phyloP scores from a whole-genome alignment of 2,329 filamentous ascomycete species.

The Fusarium albosuccineum region DNA sequence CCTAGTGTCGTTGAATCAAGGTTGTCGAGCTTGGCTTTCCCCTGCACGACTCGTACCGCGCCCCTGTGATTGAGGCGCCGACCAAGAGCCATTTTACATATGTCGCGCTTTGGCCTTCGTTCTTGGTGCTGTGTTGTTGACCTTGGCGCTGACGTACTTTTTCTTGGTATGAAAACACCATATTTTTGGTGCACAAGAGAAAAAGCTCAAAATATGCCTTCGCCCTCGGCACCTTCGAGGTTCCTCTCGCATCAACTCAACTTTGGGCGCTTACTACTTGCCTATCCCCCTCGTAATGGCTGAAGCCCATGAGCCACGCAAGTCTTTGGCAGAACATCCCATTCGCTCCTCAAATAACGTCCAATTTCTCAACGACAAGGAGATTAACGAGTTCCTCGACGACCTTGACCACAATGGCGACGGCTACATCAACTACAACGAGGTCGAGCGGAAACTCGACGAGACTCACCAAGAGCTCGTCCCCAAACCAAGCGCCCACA shows the following conservation, averaged over 20 bases:
- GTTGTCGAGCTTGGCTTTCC: not conserved
- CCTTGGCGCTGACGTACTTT: not conserved
- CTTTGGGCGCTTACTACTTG: not conserved
- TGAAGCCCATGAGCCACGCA: not conserved
- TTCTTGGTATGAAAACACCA: not conserved
- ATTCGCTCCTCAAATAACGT: conserved; percentile 44
- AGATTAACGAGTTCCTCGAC: conserved; percentile 65
- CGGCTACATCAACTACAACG: conserved; percentile 64
- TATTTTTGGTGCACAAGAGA: not conserved
- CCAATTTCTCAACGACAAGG: conserved; percentile 58
- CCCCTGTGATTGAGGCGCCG: too few species aligned
- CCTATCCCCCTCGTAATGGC: not conserved
- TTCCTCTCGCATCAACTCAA: not conserved
- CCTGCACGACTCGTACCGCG: not conserved
- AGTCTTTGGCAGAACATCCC: conserved; percentile 43
- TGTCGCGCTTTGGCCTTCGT: too few species aligned
- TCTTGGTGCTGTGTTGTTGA: too few species aligned
- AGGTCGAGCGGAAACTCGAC: conserved; percentile 66
- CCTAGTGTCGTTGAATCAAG: not conserved
- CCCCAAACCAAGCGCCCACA: conserved; percentile 59
- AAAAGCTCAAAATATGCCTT: too few species aligned
- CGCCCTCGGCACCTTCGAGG: not conserved
- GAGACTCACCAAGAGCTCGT: conserved; percentile 64
- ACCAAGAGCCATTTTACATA: too few species aligned
- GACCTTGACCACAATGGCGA: conserved; percentile 65